Evolutionary conservation across 1,139 yeast genomes (phyloP), one percentile per base, ranked within the genome.

Genomic region (Yarrowia galli): DNA sequence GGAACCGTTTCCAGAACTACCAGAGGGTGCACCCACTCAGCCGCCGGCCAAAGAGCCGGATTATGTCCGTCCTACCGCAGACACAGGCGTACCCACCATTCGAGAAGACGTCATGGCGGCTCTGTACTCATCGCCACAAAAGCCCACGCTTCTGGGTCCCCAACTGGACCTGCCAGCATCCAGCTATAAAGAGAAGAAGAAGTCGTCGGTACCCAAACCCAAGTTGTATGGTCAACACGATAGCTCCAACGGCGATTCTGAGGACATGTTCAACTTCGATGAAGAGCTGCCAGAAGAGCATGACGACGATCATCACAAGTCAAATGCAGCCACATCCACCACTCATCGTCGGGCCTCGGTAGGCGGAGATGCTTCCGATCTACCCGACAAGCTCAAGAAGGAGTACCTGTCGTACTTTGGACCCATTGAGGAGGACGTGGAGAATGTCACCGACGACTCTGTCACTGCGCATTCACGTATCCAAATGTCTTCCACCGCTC

Each of bases 371-470:
- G 51, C 64, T 10, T 28, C 51, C 10, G 51, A 58, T 32, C 38
- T 58, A 9, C 66, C 66, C 12, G 66, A 61, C 25, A 61, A 61
- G 66, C 66, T 61, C 36, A 61, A 61, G 18, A 61, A 46, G 66
- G 66, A 61, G 54, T 61, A 61, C 38, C 20, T 61, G 46, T 46
- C 66, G 35, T 61, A 61, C 49, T 61, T 61, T 61, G 66, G 56
- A 1, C 66, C 66, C n/a, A 61, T 46, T n/a, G 54, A 61, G 45
- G 66, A 61, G 46, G 66, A 61, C n/a, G 56, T 25, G 28, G 56
- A 61, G 20, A 61, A 28, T 23, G 66, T 61, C 20, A 46, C 54
- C 10, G 46, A 23, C 15, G 46, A 54, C 36, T 38, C 61, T 5
- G 60, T 53, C 9, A 53, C 60, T n/a, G 51, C 65, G 1, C 65